Evolutionary conservation across 345 rosid species (phyloP), one percentile per base, ranked within the genome.

Genomic region (Linum usitatissimum): DNA sequence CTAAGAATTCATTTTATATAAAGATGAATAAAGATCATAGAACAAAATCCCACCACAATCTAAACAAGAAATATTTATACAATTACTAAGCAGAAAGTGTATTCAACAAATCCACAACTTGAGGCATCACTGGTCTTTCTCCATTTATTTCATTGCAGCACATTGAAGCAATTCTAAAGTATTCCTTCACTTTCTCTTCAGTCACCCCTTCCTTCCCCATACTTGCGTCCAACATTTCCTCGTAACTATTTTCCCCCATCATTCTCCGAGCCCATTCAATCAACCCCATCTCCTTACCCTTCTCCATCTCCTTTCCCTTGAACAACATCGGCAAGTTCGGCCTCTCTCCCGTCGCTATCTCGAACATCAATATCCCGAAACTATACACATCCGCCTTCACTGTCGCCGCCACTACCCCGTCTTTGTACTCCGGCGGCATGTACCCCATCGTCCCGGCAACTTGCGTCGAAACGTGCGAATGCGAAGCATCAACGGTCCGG

Each of bases 401-500:
- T 0, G 96, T 87, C 0, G 98, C 96, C 0, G 74, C 72, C 1
- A 86, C 85, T 62, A 70, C 75, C 39, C 98, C 98, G 5, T 79
- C 91, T 73, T 72, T 71, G 68, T 82, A 92, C 81, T 92, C 98
- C 53, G 98, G 98, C 1, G 98, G 96, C 98, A 92, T 92, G 70
- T 92, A 92, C 12, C 98, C 98, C 86, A 89, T 84, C 0, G 96
- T 89, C 7, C 96, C 96, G 1, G 98, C 98, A 0, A 87, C 87
- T 30, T 92, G 95, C 2, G 95, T 92, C n/a, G 95, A 92, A 1
- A 89, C 91, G 57, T 89, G 98, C 3, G 98, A 76, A 6, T 66
- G 83, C 0, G 83, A 76, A 30, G 62, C 30, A 2, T 76, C 77
- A 9, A 89, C 72, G 3, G 71, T 68, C 1, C 98, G 77, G 0